Conservation (phyloP, 2,329 filamentous ascomycete genomes). For the Colletotrichum sp. region DNA sequence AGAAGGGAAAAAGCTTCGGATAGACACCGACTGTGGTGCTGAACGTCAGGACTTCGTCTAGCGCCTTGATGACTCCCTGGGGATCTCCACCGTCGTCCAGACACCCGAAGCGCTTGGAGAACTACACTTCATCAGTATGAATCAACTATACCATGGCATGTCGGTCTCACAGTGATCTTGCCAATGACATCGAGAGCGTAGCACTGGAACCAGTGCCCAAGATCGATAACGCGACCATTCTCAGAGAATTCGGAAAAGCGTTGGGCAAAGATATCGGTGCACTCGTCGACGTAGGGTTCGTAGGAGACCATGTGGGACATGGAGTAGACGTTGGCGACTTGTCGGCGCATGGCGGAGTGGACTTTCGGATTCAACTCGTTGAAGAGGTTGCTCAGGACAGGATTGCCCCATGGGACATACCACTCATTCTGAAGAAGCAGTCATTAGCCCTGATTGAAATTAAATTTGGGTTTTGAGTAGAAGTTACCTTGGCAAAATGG, state of each 20-base stretch:
- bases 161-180: constrained; percentile 39
- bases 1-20: neutral
- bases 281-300: constrained; percentile 54
- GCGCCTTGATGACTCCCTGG: constrained; percentile 41
- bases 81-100: constrained; percentile 51
- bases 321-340: constrained; percentile 48
- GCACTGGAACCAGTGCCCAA: constrained; percentile 49
- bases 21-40: constrained; percentile 35
- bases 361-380: constrained; percentile 32
- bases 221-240: constrained; percentile 35
- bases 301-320: constrained; percentile 54
- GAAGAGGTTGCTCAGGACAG: constrained; percentile 28
- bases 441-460: no score
- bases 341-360: constrained; percentile 42
- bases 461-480: no score
- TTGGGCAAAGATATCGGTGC: constrained; percentile 42
- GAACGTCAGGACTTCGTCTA: constrained; percentile 40
- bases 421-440: constrained; percentile 26
- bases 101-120: constrained; percentile 41
- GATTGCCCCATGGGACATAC: constrained; percentile 32
- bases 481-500: constrained; percentile 33
- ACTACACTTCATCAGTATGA: neutral
- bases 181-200: constrained; percentile 59
- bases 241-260: constrained; percentile 41
- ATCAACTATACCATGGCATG: accelerated